Percentiles rank a stretch among this genome's conserved stretches.
Evolutionary conservation across 352 stramenopile species (phyloP).

Genomic region (Phytophthora hybrid): DNA sequence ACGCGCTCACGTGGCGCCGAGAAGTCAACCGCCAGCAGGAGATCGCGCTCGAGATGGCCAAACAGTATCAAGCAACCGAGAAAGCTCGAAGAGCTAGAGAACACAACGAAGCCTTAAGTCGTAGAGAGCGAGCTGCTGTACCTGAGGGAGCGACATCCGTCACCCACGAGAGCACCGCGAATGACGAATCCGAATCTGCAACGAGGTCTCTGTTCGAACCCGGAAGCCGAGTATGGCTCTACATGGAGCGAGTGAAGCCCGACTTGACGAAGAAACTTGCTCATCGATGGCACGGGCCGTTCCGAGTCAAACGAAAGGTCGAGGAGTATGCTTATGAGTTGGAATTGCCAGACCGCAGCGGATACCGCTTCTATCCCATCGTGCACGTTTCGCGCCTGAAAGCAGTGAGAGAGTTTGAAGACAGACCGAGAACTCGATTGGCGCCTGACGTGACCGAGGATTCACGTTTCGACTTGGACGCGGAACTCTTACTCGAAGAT

Average conservation of each 20-base stretch:
- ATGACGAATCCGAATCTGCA: not conserved
- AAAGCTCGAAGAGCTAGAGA: constrained; percentile 4
- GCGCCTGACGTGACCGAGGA: not conserved
- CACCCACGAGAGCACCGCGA: no score
- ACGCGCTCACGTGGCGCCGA: not conserved
- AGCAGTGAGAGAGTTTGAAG: not conserved
- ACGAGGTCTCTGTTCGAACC: not conserved
- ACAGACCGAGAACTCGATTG: not conserved
- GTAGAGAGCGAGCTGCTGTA: not conserved
- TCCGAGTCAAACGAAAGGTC: no score
- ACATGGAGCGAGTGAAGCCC: constrained; percentile 18
- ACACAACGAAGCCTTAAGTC: constrained; percentile 11
- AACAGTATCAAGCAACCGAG: constrained; percentile 9
- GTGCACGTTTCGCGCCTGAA: not conserved
- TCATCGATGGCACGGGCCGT: no score
- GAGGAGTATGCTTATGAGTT: not conserved
- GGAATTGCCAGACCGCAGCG: not conserved
- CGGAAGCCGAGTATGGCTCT: constrained; percentile 7
- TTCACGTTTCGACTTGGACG: not conserved
- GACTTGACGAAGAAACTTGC: not conserved
- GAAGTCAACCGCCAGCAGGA: not conserved
- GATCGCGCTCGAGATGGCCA: constrained; percentile 1
- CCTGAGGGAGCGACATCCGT: no score
- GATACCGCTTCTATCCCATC: not conserved
- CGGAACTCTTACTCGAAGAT: not conserved